These are phyloP conservation scores for Inonotus obliquus DNA, from an alignment of 1,284 basidiomycete genomes.

Conservation along the genomic window DNA sequence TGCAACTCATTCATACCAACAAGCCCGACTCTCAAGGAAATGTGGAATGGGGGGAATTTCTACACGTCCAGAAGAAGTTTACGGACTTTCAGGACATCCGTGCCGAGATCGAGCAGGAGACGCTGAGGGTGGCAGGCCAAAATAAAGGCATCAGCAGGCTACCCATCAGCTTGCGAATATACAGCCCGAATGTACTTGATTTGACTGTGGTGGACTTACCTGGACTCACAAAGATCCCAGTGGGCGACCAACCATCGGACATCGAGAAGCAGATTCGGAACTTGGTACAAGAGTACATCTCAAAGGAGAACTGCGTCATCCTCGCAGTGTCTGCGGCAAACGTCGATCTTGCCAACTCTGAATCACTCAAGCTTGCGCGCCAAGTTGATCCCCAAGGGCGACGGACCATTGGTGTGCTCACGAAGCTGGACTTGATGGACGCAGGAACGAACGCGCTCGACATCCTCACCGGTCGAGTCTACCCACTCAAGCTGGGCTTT, in stretches of 20 bases:
- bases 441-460: constrained; percentile 97
- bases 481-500: constrained; percentile 96
- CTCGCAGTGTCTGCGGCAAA: constrained; percentile 96
- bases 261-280: constrained; percentile 96
- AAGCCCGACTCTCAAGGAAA: constrained; percentile 41
- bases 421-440: constrained; percentile 98
- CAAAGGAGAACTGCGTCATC: constrained; percentile 96
- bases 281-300: constrained; percentile 91
- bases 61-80: constrained; percentile 94
- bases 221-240: constrained; percentile 75
- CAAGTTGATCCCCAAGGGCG: constrained; percentile 94
- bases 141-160: constrained; percentile 98
- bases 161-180: constrained; percentile 92
- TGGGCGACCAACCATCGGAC: constrained; percentile 81
- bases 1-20: constrained; percentile 92
- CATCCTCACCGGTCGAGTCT: constrained; percentile 92
- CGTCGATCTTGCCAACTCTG: constrained; percentile 97
- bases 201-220: constrained; percentile 95
- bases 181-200: constrained; percentile 92
- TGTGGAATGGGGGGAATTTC: constrained; percentile 94
- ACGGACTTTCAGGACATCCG: constrained; percentile 94
- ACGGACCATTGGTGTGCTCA: constrained; percentile 93
- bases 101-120: constrained; percentile 98
- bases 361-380: constrained; percentile 94
- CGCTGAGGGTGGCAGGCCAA: constrained; percentile 94